Conservation (phyloP, 352 stramenopile genomes). For the Globisporangium nodosum region DNA sequence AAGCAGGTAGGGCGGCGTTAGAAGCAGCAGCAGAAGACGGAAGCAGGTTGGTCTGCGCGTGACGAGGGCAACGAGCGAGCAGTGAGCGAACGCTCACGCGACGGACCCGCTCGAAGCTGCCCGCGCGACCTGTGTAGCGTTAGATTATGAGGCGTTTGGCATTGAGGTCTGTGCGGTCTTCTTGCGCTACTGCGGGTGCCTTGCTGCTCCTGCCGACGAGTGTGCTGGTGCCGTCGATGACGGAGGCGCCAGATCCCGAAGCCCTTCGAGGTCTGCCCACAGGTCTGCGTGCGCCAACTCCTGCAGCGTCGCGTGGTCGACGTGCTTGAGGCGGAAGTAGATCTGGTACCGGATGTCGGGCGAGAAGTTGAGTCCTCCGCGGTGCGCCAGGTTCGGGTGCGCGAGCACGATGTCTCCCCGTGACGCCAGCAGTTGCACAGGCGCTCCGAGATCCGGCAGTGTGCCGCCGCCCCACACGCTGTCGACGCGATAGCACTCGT, state of each 20-base stretch:
- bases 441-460: slow-evolving; percentile 55
- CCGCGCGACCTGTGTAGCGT: too few relatives aligned
- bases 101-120: too few relatives aligned
- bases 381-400: slow-evolving; percentile 68
- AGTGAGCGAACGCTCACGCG: too few relatives aligned
- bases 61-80: too few relatives aligned
- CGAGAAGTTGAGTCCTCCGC: slow-evolving; percentile 76
- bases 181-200: too few relatives aligned
- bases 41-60: too few relatives aligned
- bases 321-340: slow-evolving; percentile 82
- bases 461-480: slow-evolving; percentile 78
- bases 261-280: not conserved
- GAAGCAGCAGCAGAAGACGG: too few relatives aligned
- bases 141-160: too few relatives aligned
- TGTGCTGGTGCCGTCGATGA: too few relatives aligned
- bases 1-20: slow-evolving; percentile 5
- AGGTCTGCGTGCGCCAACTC: not conserved
- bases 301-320: slow-evolving; percentile 20
- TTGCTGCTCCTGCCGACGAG: too few relatives aligned
- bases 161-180: too few relatives aligned
- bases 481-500: slow-evolving; percentile 56
- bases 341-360: slow-evolving; percentile 78
- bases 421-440: slow-evolving; percentile 48
- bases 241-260: not conserved
- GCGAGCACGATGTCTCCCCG: slow-evolving; percentile 67